Evolutionary conservation across 202 grass and related monocot genomes (phyloP).

Genomic region (Alloteropsis angusta): DNA sequence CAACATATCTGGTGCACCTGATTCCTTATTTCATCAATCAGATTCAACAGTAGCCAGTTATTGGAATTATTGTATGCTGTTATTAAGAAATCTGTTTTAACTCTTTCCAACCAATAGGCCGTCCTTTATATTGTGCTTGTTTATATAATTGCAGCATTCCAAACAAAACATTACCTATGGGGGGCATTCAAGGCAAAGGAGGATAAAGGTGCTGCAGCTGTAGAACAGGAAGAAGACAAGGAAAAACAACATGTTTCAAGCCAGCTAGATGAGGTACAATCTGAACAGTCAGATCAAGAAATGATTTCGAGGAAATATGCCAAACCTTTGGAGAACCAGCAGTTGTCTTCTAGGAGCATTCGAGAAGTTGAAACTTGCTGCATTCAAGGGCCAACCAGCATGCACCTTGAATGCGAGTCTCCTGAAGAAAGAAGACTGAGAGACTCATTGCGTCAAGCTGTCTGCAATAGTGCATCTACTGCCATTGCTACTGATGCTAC

Average conservation of each 20-base stretch:
- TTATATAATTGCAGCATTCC: slow-evolving; percentile 42
- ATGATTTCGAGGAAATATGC: background rate
- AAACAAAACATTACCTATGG: slow-evolving; percentile 52
- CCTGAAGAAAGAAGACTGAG: background rate
- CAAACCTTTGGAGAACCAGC: background rate
- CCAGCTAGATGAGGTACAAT: background rate
- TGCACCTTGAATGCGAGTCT: background rate
- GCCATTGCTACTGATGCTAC: background rate
- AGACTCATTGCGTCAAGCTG: background rate
- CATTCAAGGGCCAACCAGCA: background rate
- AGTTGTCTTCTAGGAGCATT: background rate
- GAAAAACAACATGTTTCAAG: background rate
- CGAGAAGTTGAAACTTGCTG: background rate
- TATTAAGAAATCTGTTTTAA: background rate
- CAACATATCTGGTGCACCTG: background rate
- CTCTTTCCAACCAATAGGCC: background rate
- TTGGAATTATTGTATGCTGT: background rate
- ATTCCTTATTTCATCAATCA: background rate
- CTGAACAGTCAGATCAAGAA: background rate
- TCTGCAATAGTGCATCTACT: background rate
- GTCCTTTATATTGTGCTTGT: background rate
- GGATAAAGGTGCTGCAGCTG: background rate
- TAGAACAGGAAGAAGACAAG: background rate
- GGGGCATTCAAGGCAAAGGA: slow-evolving; percentile 36
- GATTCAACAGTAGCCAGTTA: background rate